Base-by-base conservation (phyloP, 176 grass and related monocot genomes). In the Aegilops speltoides region DNA sequence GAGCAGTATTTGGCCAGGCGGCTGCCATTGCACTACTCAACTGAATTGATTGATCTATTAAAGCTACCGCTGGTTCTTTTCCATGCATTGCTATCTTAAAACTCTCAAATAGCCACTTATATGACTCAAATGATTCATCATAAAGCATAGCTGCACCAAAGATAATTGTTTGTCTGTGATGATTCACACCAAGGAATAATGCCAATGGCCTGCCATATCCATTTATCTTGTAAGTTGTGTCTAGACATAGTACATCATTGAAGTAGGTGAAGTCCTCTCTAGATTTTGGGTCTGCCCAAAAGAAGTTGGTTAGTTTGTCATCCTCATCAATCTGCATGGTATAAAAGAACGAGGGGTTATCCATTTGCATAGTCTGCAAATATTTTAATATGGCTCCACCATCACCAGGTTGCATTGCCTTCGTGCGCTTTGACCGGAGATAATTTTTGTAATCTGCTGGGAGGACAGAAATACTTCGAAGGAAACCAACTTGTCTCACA, bases 271-370 rank as follows among this genome's bases (percentile, higher is more conserved):
- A 98, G 79, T 98, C 96, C 6, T 78, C 84, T 80, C 92, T 93
- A 34, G 96, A 98, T 86, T 98, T 98, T 86, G 88, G 83, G 86
- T 98, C 96, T 23, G 90, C 90, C 96, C 96, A 98, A 88, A 98
- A 96, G 86, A 98, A 90, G 71, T 98, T 98, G 20, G 96, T 96
- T 82, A 98, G 78, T 73, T 90, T 98, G 84, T 98, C 96, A 85
- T 98, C 96, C 82, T 98, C 96, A 82, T 98, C 96, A 68, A 98
- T 90, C 87, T 96, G 96, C 86, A 98, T 98, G 54, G 92, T 89
- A 87, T 96, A 98, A 84, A 96, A 96, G 86, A 98, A 98, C 10
- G 88, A 86, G 25, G 93, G 92, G 22, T 88, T 95, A 82, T 96
- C 93, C 70, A 98, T 91, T 86, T 95, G 91, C 93, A 96, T 98